Conservation (phyloP, 495 filamentous ascomycete genomes). For the Aspergillus sclerotioniger region DNA sequence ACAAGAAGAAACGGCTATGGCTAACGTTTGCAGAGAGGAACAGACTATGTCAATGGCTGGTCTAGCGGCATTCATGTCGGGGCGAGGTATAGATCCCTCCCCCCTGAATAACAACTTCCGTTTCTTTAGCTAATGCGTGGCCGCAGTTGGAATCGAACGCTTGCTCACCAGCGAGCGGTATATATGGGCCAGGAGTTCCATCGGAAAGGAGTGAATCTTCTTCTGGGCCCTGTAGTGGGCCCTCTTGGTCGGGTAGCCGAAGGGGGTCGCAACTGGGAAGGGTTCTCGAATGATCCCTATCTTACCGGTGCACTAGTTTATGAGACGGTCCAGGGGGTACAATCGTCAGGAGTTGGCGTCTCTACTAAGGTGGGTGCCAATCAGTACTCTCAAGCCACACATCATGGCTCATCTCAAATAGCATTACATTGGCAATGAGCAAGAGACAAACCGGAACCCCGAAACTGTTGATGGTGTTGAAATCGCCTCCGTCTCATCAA, state of each 20-base stretch:
- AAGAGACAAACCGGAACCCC: constrained; percentile 68
- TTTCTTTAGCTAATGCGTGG: constrained; percentile 22
- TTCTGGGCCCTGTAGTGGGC: constrained; percentile 64
- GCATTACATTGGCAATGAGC: constrained; percentile 78
- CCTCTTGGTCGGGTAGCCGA: constrained; percentile 72
- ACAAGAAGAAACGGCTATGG: not conserved
- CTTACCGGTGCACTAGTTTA: constrained; percentile 58
- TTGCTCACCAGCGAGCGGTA: constrained; percentile 46
- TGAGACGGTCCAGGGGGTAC: constrained; percentile 64
- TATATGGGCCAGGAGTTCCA: constrained; percentile 59
- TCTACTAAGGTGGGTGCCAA: constrained; percentile 56
- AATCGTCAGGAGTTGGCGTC: constrained; percentile 67
- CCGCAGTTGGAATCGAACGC: constrained; percentile 54
- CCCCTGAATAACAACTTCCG: not conserved
- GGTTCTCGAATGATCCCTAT: constrained; percentile 71
- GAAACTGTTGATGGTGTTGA: constrained; percentile 27
- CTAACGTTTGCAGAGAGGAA: constrained; percentile 33
- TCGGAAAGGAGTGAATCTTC: constrained; percentile 53
- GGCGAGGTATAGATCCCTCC: constrained; percentile 24
- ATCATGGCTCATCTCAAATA: constrained; percentile 10
- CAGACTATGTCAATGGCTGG: constrained; percentile 60
- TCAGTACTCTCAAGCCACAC: not conserved
- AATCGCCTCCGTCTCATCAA: constrained; percentile 53
- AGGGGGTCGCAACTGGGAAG: constrained; percentile 87
- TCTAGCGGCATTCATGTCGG: constrained; percentile 56